Evolutionary conservation across 169 alveolate genomes (phyloP), one percentile per base, ranked within the genome.

Genomic region (Eimeria praecox): DNA sequence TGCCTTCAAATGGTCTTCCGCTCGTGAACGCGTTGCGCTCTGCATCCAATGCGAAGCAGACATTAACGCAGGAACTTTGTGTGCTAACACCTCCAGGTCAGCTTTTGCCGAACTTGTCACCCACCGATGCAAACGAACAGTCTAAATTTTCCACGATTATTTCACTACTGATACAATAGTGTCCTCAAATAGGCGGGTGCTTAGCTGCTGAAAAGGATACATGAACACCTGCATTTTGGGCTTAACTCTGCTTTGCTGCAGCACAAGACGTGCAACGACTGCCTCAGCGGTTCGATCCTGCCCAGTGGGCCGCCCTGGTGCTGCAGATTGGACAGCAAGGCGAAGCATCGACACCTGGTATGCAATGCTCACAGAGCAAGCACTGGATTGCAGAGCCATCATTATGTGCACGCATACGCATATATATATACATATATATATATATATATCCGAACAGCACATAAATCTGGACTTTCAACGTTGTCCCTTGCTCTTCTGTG

Each of bases 21-120:
- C 92, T 85, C 52, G 92, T 85, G n/a, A 85, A 85, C 42, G 92
- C 92, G 20, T 38, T 85, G 78, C 92, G 92, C 27, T 54, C 92
- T 14, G 52, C 73, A 27, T 40, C 92, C 6, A 85, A 10, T 24
- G 3, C 92, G 27, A 20, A 56, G 56, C 77, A 85, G 49, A 54
- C 33, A 40, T 56, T 85, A 10, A 22, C 77, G 49, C 92, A 85
- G 59, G 92, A 85, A 27, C 92, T 85, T 22, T 85, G 92, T 77
- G 77, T 56, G 56, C 92, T 85, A 10, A 56, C 77, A 9, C 73
- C 77, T 52, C 92, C 92, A 85, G 77, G 92, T 85, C 33, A 56
- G 73, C 27, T 10, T 52, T 18, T 35, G 42, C 38, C 73, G 78
- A 35, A n/a, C 42, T 75, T n/a, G 33, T 33, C 35, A 56, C 40